These are phyloP conservation scores for Loxodes magnus DNA, from an alignment of 73 alveolate genomes.

Conservation along the genomic window DNA sequence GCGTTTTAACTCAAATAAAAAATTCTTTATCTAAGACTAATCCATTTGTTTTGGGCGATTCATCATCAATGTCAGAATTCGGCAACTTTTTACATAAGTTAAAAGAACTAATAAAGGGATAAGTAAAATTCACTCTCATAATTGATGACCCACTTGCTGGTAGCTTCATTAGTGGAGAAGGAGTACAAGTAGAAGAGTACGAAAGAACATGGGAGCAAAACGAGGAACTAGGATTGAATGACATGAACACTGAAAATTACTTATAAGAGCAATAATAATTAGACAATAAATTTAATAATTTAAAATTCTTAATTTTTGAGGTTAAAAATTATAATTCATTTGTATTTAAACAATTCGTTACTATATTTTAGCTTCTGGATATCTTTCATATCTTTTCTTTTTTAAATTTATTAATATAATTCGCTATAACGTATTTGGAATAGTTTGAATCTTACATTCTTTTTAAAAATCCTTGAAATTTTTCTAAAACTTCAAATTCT, in stretches of 20 bases:
- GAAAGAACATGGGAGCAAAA: constrained; percentile 92
- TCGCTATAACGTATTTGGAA: too few species aligned
- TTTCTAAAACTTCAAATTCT: too few species aligned
- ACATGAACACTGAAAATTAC: constrained; percentile 87
- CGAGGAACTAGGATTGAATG: constrained; percentile 92
- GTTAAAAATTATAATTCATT: too few species aligned
- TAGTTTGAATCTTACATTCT: too few species aligned
- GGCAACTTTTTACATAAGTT: constrained; percentile 56
- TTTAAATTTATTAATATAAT: too few species aligned
- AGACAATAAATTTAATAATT: too few species aligned
- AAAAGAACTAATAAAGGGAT: constrained; percentile 51
- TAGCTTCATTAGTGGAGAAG: constrained; percentile 81
- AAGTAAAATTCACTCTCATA: constrained; percentile 59
- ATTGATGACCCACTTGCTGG: constrained; percentile 91
- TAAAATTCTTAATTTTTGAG: too few species aligned
- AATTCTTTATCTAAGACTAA: constrained; percentile 48
- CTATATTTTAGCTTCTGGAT: too few species aligned
- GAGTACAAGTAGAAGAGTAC: constrained; percentile 63
- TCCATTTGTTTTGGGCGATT: constrained; percentile 85
- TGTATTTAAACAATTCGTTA: too few species aligned
- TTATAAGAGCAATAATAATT: too few species aligned
- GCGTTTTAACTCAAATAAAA: constrained; percentile 54
- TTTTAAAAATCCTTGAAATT: too few species aligned
- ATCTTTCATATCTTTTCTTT: too few species aligned
- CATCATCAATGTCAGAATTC: constrained; percentile 30